These are phyloP conservation scores for Naematelia encephala DNA, from an alignment of 768 basidiomycete genomes.

Conservation along the genomic window DNA sequence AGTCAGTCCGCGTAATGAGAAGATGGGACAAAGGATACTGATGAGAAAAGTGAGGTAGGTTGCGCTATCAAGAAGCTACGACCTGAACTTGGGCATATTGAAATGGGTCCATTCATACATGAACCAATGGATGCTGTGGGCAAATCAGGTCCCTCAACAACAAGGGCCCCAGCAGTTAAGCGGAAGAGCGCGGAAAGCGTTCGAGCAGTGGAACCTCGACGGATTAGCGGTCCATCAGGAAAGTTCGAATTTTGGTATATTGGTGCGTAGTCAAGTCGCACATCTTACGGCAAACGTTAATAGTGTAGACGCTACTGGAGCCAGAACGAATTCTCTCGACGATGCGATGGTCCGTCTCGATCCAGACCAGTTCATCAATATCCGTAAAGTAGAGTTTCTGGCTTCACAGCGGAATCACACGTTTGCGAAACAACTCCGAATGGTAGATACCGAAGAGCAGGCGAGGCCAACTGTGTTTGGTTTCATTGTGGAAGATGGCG, in stretches of 20 bases:
- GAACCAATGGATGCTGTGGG: constrained; percentile 1
- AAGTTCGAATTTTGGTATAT: constrained; percentile 47
- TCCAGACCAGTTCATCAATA: constrained; percentile 30
- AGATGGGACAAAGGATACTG: neutral
- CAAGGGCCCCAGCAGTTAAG: neutral
- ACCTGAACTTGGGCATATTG: constrained; percentile 26
- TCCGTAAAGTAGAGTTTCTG: constrained; percentile 41
- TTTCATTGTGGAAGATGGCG: constrained; percentile 39
- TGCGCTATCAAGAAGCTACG: constrained; percentile 22
- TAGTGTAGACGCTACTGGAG: constrained; percentile 22
- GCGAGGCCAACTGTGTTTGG: constrained; percentile 18
- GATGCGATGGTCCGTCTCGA: constrained; percentile 34
- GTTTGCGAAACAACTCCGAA: constrained; percentile 28
- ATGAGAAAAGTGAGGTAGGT: constrained; percentile 32
- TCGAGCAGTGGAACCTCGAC: neutral
- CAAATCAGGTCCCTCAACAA: neutral
- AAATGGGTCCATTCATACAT: constrained; percentile 32
- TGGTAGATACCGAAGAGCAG: constrained; percentile 21
- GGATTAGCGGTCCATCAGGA: neutral
- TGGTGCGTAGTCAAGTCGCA: constrained; percentile 20
- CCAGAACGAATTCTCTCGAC: constrained; percentile 13
- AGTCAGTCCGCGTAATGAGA: constrained; percentile 15
- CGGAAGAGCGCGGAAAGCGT: neutral
- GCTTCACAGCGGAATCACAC: constrained; percentile 29
- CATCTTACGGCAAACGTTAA: neutral